Evolutionary conservation across 202 grass and related monocot genomes (phyloP), one percentile per base, ranked within the genome.

Genomic region (Eragrostis tef): DNA sequence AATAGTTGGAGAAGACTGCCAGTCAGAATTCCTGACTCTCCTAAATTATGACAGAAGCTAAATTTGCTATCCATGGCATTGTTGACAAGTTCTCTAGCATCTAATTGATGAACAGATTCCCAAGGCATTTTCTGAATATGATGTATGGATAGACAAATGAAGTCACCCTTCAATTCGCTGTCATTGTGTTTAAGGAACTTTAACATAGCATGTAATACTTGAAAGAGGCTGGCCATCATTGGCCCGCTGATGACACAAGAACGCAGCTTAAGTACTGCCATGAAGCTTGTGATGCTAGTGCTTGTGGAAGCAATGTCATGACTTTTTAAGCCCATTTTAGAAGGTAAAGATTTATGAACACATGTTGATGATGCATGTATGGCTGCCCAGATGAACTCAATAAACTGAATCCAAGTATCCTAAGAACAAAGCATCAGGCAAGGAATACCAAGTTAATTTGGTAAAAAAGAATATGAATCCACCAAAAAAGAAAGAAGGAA

Each of bases 1-100:
- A 94, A 20, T 25, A 98, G 86, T 63, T 98, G 95, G 88, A 94
- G 90, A 76, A 94, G 74, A 80, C 83, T 77, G 36, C 88, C 88
- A 64, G 74, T 57, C 78, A 98, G 72, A 77, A 91, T 65, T 76
- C 56, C 64, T 69, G 78, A 84, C 67, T 67, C 71, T 78, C 50
- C 45, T 60, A 26, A 78, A 74, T 65, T 60, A 73, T 60, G 77
- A 73, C 44, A 77, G 64, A 42, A 59, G n/a, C 22, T 67, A 70
- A 64, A 61, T 75, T 21, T 54, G 25, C 19, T 46, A 84, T 78
- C 52, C 22, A 58, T 81, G 39, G 9, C 60, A 84, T 22, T 39
- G 41, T 5, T 84, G 22, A 65, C 74, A 67, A 41, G 14, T 70
- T 78, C 81, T 59, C 47, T 11, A 47, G 70, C 53, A 83, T 83